Conservation (phyloP, 306 rosid genomes). For the Rosa multiflora region DNA sequence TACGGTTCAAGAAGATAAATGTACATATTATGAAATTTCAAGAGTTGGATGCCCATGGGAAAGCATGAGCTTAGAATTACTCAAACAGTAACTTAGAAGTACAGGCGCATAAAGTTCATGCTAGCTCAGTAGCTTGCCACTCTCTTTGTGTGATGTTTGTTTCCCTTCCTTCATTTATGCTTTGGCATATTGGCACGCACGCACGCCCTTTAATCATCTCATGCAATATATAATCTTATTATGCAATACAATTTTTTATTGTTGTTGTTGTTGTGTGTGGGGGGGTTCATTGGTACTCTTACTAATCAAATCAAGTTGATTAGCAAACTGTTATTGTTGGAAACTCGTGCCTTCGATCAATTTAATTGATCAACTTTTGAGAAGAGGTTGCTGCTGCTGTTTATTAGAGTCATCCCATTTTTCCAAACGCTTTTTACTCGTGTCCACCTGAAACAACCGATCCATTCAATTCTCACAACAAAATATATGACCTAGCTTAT, state of each 20-base stretch:
- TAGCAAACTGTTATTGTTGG: background rate
- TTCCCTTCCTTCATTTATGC: background rate
- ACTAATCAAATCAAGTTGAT: background rate
- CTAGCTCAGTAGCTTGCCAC: background rate
- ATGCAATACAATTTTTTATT: no score
- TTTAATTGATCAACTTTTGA: background rate
- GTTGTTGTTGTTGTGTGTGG: no score
- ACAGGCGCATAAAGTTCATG: background rate
- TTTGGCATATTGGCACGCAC: background rate
- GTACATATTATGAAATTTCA: no score
- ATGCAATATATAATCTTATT: background rate
- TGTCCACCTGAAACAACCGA: constrained; percentile 39
- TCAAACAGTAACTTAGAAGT: no score
- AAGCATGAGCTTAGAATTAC: no score
- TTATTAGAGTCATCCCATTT: constrained; percentile 35
- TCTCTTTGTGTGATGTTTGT: constrained; percentile 1
- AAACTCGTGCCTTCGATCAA: background rate
- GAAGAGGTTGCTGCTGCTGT: constrained; percentile 20
- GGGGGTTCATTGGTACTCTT: background rate
- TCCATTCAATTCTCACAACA: background rate
- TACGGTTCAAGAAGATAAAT: no score
- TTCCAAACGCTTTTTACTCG: constrained; percentile 39
- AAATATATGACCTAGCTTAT: background rate
- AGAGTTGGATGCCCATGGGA: no score
- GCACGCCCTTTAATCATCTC: background rate